Evolutionary conservation across 1,284 basidiomycete species (phyloP).

Genomic region (Pseudozyma sp.): DNA sequence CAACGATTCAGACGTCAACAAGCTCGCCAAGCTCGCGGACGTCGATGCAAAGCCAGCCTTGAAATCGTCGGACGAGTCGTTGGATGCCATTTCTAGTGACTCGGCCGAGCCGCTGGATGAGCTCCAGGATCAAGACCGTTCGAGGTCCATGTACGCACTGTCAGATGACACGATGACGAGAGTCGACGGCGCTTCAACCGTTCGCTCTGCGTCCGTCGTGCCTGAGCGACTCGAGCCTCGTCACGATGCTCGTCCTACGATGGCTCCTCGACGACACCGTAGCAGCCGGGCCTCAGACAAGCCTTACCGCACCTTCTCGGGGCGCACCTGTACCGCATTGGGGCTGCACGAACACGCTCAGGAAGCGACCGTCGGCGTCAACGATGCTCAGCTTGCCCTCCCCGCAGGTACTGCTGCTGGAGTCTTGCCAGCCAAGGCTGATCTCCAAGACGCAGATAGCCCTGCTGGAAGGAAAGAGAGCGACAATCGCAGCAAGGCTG

Average conservation of each 20-base stretch:
- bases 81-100: slow-evolving; percentile 3
- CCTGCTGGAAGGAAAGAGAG: not conserved
- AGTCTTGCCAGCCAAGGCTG: not conserved
- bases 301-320: slow-evolving; percentile 22
- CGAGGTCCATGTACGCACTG: slow-evolving; percentile 13
- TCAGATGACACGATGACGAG: slow-evolving; percentile 38
- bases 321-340: slow-evolving; percentile 20
- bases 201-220: slow-evolving; percentile 26
- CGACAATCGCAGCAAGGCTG: slow-evolving; percentile 20
- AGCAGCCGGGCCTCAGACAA: slow-evolving; percentile 38
- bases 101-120: slow-evolving; percentile 8
- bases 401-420: slow-evolving; percentile 24
- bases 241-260: slow-evolving; percentile 7
- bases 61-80: slow-evolving; percentile 16
- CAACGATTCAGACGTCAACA: not conserved
- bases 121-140: slow-evolving; percentile 2
- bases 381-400: slow-evolving; percentile 13
- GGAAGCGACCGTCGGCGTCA: slow-evolving; percentile 15
- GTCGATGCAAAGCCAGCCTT: slow-evolving; percentile 7
- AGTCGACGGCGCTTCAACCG: slow-evolving; percentile 31
- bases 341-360: slow-evolving; percentile 43
- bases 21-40: slow-evolving; percentile 1
- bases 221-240: slow-evolving; percentile 24
- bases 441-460: slow-evolving; percentile 11
- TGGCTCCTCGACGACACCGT: slow-evolving; percentile 19